A percentile compares a stretch with the other conserved stretches of the same genome.
Conservation (phyloP, 805 yeast genomes). For the Metschnikowia bowlesiae region DNA sequence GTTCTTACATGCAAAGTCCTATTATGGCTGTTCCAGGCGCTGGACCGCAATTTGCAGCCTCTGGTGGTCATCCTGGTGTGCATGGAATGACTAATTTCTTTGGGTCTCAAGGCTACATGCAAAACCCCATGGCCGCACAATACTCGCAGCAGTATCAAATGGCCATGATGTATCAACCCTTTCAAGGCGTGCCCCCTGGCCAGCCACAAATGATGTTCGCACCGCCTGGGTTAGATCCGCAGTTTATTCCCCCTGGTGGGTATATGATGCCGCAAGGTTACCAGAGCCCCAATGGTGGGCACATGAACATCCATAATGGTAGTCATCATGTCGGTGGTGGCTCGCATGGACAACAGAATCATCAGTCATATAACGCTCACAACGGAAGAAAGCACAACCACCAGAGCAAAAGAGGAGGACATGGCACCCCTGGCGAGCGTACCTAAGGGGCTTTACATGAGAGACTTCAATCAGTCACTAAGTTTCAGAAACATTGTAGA, state of each 20-base stretch:
- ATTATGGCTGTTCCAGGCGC: slow-evolving; percentile 18
- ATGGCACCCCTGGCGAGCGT: slow-evolving; percentile 1
- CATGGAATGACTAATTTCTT: slow-evolving; percentile 19
- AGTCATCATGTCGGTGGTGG: slow-evolving; percentile 6
- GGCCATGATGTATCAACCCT: slow-evolving; percentile 37
- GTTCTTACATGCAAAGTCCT: slow-evolving; percentile 32
- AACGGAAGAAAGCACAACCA: slow-evolving; percentile 12
- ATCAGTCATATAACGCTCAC: slow-evolving; percentile 6
- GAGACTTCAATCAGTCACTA: not conserved
- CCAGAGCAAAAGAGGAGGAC: slow-evolving; percentile 9
- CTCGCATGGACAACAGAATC: slow-evolving; percentile 4
- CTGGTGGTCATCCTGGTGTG: slow-evolving; percentile 14
- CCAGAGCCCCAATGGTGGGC: slow-evolving; percentile 22
- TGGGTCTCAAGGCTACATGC: slow-evolving; percentile 25
- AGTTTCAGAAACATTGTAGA: not conserved
- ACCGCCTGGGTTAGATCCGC: slow-evolving; percentile 28
- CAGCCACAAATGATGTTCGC: slow-evolving; percentile 32
- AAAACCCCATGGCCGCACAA: slow-evolving; percentile 26
- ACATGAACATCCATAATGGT: slow-evolving; percentile 19
- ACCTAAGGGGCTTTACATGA: not conserved
- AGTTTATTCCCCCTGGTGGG: slow-evolving; percentile 32
- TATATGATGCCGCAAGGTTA: slow-evolving; percentile 30
- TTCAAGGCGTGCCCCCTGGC: slow-evolving; percentile 30
- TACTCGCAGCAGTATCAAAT: slow-evolving; percentile 35
- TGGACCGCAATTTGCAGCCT: slow-evolving; percentile 20